Conservation (phyloP, 257 asterid species). For the Ehretia macrophylla region DNA sequence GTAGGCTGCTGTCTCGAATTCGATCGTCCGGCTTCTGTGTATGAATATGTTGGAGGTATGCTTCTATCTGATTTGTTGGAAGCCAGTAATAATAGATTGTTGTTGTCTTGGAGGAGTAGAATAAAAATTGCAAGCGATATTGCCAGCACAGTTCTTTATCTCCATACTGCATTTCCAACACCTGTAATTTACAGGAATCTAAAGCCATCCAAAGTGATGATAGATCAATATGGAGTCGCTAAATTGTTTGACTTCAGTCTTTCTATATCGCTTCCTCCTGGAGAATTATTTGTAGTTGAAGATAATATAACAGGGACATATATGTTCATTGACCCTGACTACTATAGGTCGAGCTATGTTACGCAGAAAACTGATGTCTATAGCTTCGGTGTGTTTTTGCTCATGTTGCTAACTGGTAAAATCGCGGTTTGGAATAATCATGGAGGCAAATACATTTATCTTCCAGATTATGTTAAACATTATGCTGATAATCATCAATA, state of each 20-base stretch:
- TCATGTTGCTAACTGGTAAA: slow-evolving; percentile 1
- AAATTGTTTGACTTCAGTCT: slow-evolving; percentile 9
- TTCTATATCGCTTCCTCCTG: slow-evolving; percentile 10
- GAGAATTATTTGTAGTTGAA: slow-evolving; percentile 18
- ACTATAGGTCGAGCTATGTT: slow-evolving; percentile 1
- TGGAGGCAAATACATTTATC: neutral
- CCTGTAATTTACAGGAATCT: slow-evolving; percentile 11
- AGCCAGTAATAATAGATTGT: neutral
- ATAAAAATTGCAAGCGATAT: slow-evolving; percentile 11
- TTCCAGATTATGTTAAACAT: neutral
- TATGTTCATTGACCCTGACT: neutral
- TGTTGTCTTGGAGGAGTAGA: slow-evolving; percentile 10
- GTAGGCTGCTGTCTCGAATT: slow-evolving; percentile 21
- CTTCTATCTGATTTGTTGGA: neutral
- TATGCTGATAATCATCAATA: neutral
- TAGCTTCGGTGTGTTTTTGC: slow-evolving; percentile 3
- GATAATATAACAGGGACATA: slow-evolving; percentile 8
- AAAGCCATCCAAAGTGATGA: slow-evolving; percentile 8
- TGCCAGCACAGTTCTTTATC: slow-evolving; percentile 13
- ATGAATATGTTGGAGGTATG: slow-evolving; percentile 7
- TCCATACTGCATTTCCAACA: slow-evolving; percentile 15
- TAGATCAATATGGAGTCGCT: slow-evolving; percentile 11
- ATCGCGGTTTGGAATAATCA: neutral
- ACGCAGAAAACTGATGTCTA: slow-evolving; percentile 1
- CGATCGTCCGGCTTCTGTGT: slow-evolving; percentile 11